phyloP scores from a whole-genome alignment of 2,329 filamentous ascomycete species.

The Colletotrichum lindemuthianum region DNA sequence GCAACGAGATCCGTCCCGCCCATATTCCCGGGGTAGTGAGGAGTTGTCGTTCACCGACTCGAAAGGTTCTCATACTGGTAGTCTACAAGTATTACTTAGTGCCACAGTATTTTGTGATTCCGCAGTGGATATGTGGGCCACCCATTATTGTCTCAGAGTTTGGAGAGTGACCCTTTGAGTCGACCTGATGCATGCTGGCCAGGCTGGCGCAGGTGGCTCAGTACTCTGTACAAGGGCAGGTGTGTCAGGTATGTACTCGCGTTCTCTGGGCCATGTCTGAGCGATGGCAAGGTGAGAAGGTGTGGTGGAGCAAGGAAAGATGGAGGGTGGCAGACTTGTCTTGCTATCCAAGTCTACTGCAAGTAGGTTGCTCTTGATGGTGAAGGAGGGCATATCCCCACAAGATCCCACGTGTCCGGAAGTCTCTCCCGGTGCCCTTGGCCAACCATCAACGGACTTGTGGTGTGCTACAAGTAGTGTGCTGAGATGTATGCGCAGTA shows the following conservation, averaged over 20 bases:
- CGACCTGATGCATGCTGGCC: slow-evolving; percentile 22
- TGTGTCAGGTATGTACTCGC: neutral
- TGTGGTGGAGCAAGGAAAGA: slow-evolving; percentile 12
- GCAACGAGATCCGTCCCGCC: slow-evolving; percentile 15
- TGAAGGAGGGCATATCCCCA: slow-evolving; percentile 25
- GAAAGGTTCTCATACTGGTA: neutral
- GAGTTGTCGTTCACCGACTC: slow-evolving; percentile 12
- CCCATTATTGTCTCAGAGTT: slow-evolving; percentile 29
- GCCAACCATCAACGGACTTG: slow-evolving; percentile 1
- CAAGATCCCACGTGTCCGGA: slow-evolving; percentile 33
- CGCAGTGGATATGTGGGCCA: slow-evolving; percentile 16
- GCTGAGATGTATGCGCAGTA: no score
- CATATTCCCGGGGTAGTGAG: slow-evolving; percentile 10
- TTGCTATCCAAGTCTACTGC: neutral
- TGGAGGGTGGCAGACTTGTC: slow-evolving; percentile 12
- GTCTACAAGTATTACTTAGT: no score
- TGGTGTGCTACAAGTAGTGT: no score
- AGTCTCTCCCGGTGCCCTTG: slow-evolving; percentile 24
- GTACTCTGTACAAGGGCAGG: neutral
- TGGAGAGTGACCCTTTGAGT: slow-evolving; percentile 9
- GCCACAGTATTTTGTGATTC: neutral
- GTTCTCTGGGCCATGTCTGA: neutral
- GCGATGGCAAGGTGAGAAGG: neutral
- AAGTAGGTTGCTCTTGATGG: slow-evolving; percentile 14
- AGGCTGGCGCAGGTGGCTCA: slow-evolving; percentile 3